These are phyloP conservation scores for Claviceps sp. DNA, from an alignment of 2,329 filamentous ascomycete genomes.

Conservation along the genomic window DNA sequence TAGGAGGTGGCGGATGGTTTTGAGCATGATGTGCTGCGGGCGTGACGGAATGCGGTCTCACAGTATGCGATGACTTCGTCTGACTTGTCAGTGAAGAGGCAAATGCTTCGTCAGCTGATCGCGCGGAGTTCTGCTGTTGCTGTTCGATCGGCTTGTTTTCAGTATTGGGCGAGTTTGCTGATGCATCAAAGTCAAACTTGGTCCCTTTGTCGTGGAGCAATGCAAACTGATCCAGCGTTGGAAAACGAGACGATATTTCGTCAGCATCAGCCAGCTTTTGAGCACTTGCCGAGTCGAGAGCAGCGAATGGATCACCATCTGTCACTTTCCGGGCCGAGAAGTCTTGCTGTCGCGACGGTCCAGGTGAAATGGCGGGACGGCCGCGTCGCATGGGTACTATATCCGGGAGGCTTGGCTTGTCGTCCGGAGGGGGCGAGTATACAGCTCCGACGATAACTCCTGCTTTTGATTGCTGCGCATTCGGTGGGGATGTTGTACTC, in stretches of 20 bases:
- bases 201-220: constrained; percentile 71
- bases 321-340: constrained; percentile 51
- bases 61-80: constrained; percentile 10
- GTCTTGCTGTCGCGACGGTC: constrained; percentile 34
- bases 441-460: constrained; percentile 62
- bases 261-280: constrained; percentile 42
- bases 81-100: not conserved
- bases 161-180: constrained; percentile 33
- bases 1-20: constrained; percentile 13
- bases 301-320: constrained; percentile 75
- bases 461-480: constrained; percentile 39
- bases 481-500: constrained; percentile 23
- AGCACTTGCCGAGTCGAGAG: constrained; percentile 54
- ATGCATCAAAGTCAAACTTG: constrained; percentile 70
- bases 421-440: constrained; percentile 60
- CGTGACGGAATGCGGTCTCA: constrained; percentile 17
- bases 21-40: constrained; percentile 12
- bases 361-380: constrained; percentile 35
- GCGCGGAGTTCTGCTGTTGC: constrained; percentile 42
- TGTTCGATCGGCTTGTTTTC: constrained; percentile 13
- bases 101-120: constrained; percentile 76
- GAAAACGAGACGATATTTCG: constrained; percentile 75
- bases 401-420: constrained; percentile 66
- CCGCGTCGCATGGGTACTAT: constrained; percentile 91
- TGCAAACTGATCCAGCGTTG: constrained; percentile 85